Evolutionary conservation across 2,329 filamentous ascomycete species (phyloP).

Genomic region (Cladophialophora yegresii): DNA sequence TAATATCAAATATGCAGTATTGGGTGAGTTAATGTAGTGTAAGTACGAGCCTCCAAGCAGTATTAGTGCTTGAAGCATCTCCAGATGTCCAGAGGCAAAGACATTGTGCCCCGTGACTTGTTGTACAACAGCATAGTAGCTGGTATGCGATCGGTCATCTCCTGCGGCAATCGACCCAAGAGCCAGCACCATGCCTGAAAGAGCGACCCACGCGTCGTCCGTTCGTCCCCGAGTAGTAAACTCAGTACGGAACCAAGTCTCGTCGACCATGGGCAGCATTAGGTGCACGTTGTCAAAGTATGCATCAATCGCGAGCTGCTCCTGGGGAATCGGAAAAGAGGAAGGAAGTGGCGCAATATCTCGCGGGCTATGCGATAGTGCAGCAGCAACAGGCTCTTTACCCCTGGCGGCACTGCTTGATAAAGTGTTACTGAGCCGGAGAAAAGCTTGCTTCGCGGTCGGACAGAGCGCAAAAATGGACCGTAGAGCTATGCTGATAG

Average conservation of each 20-base stretch:
- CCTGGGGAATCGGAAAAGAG: background rate
- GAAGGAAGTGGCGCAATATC: background rate
- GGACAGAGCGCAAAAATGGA: conserved; percentile 8
- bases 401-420: background rate
- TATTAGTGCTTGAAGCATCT: conserved; percentile 32
- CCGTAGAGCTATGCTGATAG: conserved; percentile 3
- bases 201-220: conserved; percentile 68
- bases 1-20: conserved; percentile 35
- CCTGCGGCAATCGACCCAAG: conserved; percentile 69
- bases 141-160: conserved; percentile 65
- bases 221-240: conserved; percentile 64
- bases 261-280: conserved; percentile 72
- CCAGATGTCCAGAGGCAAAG: conserved; percentile 31
- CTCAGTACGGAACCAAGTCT: conserved; percentile 66
- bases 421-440: conserved; percentile 2
- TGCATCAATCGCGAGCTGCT: conserved; percentile 55
- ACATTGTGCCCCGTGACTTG: conserved; percentile 12
- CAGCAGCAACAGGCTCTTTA: background rate
- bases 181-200: conserved; percentile 74
- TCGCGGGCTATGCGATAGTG: background rate
- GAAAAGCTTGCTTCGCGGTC: conserved; percentile 9
- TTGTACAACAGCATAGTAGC: conserved; percentile 66
- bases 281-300: conserved; percentile 73
- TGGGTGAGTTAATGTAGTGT: conserved; percentile 33
- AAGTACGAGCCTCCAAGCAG: conserved; percentile 31